Base-by-base conservation (phyloP, 1,284 basidiomycete species). In the Cronartium ribicola region DNA sequence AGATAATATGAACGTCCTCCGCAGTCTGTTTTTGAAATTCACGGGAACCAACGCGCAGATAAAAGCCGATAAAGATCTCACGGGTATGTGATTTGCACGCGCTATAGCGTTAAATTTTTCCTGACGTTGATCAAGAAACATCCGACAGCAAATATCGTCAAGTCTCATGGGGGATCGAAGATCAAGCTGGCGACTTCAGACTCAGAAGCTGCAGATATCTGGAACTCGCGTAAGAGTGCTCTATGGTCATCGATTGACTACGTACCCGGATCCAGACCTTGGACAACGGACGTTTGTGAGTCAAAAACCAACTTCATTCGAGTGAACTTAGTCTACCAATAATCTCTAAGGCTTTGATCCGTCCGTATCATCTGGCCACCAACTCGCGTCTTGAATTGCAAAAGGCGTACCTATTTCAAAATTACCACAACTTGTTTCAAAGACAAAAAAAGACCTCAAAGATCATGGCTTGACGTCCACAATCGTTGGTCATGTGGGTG, bases 161-260 rank as follows among this genome's bases (percentile, higher is more conserved):
- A 85, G 78, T 85, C 85, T 77, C 85, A 92, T 78, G 88, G 89
- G 0, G 89, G 88, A 2, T 85, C 84, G 1, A 86, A 87, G 6
- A 91, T 92, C 77, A 84, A 86, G 77, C 85, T 92, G 36, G 90
- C 91, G 0, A 84, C 84, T 62, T 84, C 83, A 71, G 86, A 89
- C 20, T 82, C 86, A 65, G 89, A 92, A 77, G 91, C 90, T 0
- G 84, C 84, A 2, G 87, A 88, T 66, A 82, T 97, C 8, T 97
- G 94, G 94, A 83, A 85, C 65, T 91, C 92, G 72, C 81, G 94
- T 61, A 97, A 96, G 84, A 90, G 90, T 66, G 91, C 89, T 7
- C 84, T 89, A 51, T 91, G 88, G 83, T 85, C 87, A 8, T 87
- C 88, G 1, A 79, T 92, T 78, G 87, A 88, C 67, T 80, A 89